Percentiles rank a stretch among this genome's conserved stretches.
Conservation (phyloP, 2,329 filamentous ascomycete genomes). For the Cercospora zeina region DNA sequence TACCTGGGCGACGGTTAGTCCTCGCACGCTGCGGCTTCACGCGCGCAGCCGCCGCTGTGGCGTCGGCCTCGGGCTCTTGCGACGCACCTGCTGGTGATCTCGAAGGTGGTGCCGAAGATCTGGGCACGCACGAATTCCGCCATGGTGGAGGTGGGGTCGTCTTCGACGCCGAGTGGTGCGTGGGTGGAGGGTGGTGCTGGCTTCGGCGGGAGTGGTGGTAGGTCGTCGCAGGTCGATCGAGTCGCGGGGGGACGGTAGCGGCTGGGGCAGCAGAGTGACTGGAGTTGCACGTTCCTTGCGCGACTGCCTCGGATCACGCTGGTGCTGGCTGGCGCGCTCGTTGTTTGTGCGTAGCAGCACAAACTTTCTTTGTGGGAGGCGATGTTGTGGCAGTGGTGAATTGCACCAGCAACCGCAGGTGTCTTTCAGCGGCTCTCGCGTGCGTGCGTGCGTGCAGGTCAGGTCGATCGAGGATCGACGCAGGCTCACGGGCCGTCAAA, state of each 20-base stretch:
- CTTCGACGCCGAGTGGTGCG: background rate
- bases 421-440: slow-evolving; percentile 6
- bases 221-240: slow-evolving; percentile 7
- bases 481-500: slow-evolving; percentile 8
- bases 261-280: background rate
- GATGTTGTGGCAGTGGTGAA: slow-evolving; percentile 1
- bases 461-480: slow-evolving; percentile 7
- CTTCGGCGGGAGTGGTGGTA: slow-evolving; percentile 1
- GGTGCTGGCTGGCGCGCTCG: background rate
- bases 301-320: slow-evolving; percentile 1
- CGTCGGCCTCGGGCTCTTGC: slow-evolving; percentile 21
- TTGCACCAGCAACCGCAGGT: slow-evolving; percentile 1
- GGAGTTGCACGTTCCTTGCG: slow-evolving; percentile 9
- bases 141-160: slow-evolving; percentile 56
- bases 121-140: slow-evolving; percentile 98
- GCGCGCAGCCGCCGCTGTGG: slow-evolving; percentile 12
- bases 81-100: slow-evolving; percentile 92
- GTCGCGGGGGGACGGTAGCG: slow-evolving; percentile 5
- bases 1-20: slow-evolving; percentile 62
- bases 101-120: slow-evolving; percentile 99
- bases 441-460: slow-evolving; percentile 1
- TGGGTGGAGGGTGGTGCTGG: background rate
- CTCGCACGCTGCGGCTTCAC: slow-evolving; percentile 15
- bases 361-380: background rate
- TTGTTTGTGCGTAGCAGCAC: background rate